Evolutionary conservation across 2,329 filamentous ascomycete genomes (phyloP).

Genomic region (Talaromyces marneffei): DNA sequence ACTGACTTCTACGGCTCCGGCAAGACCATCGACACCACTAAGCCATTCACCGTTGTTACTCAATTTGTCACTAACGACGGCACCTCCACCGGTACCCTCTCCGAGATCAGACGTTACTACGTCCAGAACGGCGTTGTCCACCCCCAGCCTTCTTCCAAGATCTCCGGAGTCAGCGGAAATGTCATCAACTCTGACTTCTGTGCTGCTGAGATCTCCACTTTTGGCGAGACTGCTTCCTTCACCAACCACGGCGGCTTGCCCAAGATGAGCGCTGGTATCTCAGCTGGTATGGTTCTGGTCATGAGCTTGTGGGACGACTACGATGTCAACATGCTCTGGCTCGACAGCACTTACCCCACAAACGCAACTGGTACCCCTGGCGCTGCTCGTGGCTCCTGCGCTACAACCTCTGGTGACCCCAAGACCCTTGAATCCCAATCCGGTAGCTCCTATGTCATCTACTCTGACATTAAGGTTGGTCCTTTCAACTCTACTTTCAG

Average conservation of each 20-base stretch:
- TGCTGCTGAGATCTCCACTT: conserved; percentile 49
- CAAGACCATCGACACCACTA: conserved; percentile 54
- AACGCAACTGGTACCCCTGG: conserved; percentile 42
- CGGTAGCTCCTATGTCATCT: conserved; percentile 49
- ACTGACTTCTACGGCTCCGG: conserved; percentile 57
- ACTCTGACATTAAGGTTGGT: conserved; percentile 57
- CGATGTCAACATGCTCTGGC: conserved; percentile 65
- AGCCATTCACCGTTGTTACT: conserved; percentile 60
- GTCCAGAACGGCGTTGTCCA: conserved; percentile 58
- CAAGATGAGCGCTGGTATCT: conserved; percentile 51
- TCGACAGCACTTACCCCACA: conserved; percentile 61
- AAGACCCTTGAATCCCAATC: background rate
- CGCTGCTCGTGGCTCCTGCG: conserved; percentile 51
- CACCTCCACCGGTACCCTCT: conserved; percentile 51
- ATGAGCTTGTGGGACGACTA: conserved; percentile 61
- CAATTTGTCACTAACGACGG: conserved; percentile 58
- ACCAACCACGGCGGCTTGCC: conserved; percentile 51
- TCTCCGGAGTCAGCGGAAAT: conserved; percentile 47
- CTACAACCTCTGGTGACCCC: conserved; percentile 49
- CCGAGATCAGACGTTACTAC: conserved; percentile 60
- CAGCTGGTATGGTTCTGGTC: conserved; percentile 58
- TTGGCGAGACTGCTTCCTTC: conserved; percentile 52
- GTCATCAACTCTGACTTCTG: conserved; percentile 56
- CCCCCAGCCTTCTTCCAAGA: conserved; percentile 47
- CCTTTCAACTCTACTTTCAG: conserved; percentile 51